Percentiles rank a stretch among this genome's conserved stretches.
These are phyloP conservation scores for Claviceps maximensis DNA, from an alignment of 2,329 filamentous ascomycete genomes.

Conservation along the genomic window DNA sequence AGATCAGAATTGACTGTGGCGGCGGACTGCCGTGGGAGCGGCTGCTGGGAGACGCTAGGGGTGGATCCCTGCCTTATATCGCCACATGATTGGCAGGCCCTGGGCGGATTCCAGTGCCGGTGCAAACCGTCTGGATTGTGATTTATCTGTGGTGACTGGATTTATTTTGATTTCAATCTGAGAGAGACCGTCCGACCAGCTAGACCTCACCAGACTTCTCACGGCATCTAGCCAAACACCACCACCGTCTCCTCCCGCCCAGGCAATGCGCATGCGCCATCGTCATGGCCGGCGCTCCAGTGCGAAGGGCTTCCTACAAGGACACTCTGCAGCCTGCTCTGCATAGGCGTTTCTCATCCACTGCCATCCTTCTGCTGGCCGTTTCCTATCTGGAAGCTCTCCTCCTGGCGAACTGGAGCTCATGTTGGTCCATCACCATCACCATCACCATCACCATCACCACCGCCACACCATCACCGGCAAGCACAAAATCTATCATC, in stretches of 20 bases:
- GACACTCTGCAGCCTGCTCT: slow-evolving; percentile 83
- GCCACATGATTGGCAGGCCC: slow-evolving; percentile 15
- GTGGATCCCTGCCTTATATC: slow-evolving; percentile 8
- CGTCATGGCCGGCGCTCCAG: slow-evolving; percentile 38
- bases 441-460: not conserved
- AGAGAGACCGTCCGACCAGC: too few species aligned
- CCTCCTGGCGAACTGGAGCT: slow-evolving; percentile 54
- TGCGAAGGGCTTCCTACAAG: slow-evolving; percentile 56
- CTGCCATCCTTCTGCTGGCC: slow-evolving; percentile 53
- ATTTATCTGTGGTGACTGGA: too few species aligned
- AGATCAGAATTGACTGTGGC: too few species aligned
- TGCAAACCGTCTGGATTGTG: not conserved
- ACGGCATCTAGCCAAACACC: not conserved
- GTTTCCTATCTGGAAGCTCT: slow-evolving; percentile 64
- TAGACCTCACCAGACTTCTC: not conserved
- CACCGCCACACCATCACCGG: too few species aligned
- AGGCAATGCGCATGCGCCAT: slow-evolving; percentile 28
- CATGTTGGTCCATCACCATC: slow-evolving; percentile 38
- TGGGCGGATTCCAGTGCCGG: slow-evolving; percentile 2
- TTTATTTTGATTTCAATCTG: too few species aligned
- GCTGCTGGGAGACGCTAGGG: not conserved
- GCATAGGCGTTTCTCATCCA: slow-evolving; percentile 74
- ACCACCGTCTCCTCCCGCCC: slow-evolving; percentile 6
- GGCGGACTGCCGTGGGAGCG: not conserved
- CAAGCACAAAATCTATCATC: too few species aligned